These are phyloP conservation scores for Triticum urartu DNA, from an alignment of 176 grass and related monocot species.

Conservation along the genomic window DNA sequence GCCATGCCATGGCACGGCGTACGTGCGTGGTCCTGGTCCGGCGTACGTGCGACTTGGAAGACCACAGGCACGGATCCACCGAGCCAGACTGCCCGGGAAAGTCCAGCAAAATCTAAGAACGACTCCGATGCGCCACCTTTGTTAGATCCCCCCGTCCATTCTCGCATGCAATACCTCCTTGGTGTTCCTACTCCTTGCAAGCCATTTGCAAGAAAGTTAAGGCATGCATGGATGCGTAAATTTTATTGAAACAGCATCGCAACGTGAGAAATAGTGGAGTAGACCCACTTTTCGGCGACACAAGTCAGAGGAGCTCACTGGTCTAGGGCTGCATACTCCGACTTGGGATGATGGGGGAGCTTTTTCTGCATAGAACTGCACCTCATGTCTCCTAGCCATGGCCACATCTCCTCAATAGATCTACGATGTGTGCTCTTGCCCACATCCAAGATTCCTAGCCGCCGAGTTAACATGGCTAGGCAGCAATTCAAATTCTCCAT, in stretches of 20 bases:
- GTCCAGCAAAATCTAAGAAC: not conserved
- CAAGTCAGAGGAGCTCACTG: not conserved
- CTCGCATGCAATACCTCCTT: too few relatives aligned
- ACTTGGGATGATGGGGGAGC: not conserved
- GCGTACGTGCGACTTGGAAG: not conserved
- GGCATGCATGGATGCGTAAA: not conserved
- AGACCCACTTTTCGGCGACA: not conserved
- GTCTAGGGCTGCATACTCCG: not conserved
- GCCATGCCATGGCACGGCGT: not conserved
- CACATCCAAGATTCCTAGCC: not conserved
- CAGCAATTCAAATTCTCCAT: slow-evolving; percentile 1
- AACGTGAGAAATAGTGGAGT: not conserved
- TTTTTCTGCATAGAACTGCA: slow-evolving; percentile 1
- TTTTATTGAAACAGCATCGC: not conserved
- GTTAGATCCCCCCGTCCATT: too few relatives aligned
- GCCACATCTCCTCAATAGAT: not conserved
- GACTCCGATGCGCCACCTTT: not conserved
- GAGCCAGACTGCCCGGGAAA: not conserved
- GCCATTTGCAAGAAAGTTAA: too few relatives aligned
- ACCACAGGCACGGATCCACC: not conserved
- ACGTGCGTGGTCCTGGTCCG: not conserved
- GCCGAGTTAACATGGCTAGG: not conserved
- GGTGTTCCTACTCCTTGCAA: too few relatives aligned
- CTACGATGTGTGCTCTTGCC: not conserved
- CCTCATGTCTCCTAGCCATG: not conserved